These are phyloP conservation scores for Casaregolazyma suthepensis DNA, from an alignment of 1,139 yeast genomes.

Conservation along the genomic window DNA sequence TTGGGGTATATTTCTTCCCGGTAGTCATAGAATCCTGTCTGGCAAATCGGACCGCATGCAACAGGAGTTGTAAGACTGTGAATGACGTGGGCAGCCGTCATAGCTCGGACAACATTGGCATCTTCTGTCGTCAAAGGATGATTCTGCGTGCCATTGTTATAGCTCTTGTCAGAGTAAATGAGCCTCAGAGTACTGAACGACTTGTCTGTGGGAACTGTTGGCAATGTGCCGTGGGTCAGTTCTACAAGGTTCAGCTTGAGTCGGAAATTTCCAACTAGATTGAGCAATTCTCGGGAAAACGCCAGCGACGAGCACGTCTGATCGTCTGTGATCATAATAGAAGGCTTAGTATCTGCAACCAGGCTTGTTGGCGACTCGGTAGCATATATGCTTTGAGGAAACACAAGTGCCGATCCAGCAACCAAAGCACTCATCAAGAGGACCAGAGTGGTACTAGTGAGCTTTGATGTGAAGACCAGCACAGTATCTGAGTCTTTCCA, in stretches of 20 bases:
- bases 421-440: slow-evolving; percentile 31
- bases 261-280: slow-evolving; percentile 14
- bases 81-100: slow-evolving; percentile 33
- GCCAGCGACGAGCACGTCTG: slow-evolving; percentile 25
- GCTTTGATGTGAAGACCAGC: slow-evolving; percentile 27
- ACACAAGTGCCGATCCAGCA: slow-evolving; percentile 24
- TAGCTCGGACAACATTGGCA: slow-evolving; percentile 28
- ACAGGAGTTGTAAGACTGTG: slow-evolving; percentile 30
- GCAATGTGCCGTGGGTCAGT: slow-evolving; percentile 27
- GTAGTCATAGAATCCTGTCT: slow-evolving; percentile 35
- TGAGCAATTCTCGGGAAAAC: slow-evolving; percentile 17
- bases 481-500: slow-evolving; percentile 29
- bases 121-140: slow-evolving; percentile 25
- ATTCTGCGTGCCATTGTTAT: slow-evolving; percentile 5
- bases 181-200: slow-evolving; percentile 28
- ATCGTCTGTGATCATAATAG: slow-evolving; percentile 31
- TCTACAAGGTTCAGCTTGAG: slow-evolving; percentile 20
- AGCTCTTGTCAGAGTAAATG: slow-evolving; percentile 23
- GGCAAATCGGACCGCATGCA: slow-evolving; percentile 32
- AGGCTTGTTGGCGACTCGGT: slow-evolving; percentile 26
- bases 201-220: slow-evolving; percentile 20
- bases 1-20: slow-evolving; percentile 19
- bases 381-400: slow-evolving; percentile 23
- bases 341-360: slow-evolving; percentile 20
- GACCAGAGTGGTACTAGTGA: slow-evolving; percentile 25